These are phyloP conservation scores for Termitomyces titanicus DNA, from an alignment of 768 basidiomycete genomes.

Conservation along the genomic window DNA sequence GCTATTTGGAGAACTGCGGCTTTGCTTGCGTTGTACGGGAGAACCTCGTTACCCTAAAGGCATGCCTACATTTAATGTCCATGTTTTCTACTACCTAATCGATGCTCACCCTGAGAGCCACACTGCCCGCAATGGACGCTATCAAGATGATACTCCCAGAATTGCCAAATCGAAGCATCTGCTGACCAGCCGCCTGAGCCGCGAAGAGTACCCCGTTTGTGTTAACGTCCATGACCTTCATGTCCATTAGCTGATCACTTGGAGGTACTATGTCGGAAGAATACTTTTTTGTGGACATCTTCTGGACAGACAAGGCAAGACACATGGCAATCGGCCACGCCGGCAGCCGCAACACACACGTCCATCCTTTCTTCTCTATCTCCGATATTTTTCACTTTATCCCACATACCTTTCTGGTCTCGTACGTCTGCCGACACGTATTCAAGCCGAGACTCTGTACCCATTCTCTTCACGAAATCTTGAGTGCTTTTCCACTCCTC, in stretches of 20 bases:
- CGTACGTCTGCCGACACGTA: constrained; percentile 65
- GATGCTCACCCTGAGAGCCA: neutral
- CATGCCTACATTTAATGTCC: no score
- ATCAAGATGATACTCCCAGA: constrained; percentile 60
- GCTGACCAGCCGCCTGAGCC: constrained; percentile 22
- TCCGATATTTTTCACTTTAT: constrained; percentile 52
- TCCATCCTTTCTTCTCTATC: constrained; percentile 45
- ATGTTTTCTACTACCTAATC: neutral
- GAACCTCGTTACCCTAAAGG: constrained; percentile 38
- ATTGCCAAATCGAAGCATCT: constrained; percentile 15
- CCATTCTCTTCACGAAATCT: constrained; percentile 45
- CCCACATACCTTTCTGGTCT: constrained; percentile 58
- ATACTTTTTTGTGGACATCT: neutral
- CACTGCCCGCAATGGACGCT: constrained; percentile 44
- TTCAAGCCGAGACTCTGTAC: constrained; percentile 40
- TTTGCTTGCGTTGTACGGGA: constrained; percentile 73
- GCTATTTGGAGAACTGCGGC: constrained; percentile 74
- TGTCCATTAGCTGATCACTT: neutral
- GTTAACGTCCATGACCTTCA: constrained; percentile 65
- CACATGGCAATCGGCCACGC: constrained; percentile 30
- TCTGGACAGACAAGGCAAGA: neutral
- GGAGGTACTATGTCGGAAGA: neutral
- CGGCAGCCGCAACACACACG: constrained; percentile 58
- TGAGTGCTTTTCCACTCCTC: constrained; percentile 50
- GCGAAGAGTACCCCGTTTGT: constrained; percentile 57